Evolutionary conservation across 164 flowering plant species (phyloP).

Genomic region (Vitis cinerea): DNA sequence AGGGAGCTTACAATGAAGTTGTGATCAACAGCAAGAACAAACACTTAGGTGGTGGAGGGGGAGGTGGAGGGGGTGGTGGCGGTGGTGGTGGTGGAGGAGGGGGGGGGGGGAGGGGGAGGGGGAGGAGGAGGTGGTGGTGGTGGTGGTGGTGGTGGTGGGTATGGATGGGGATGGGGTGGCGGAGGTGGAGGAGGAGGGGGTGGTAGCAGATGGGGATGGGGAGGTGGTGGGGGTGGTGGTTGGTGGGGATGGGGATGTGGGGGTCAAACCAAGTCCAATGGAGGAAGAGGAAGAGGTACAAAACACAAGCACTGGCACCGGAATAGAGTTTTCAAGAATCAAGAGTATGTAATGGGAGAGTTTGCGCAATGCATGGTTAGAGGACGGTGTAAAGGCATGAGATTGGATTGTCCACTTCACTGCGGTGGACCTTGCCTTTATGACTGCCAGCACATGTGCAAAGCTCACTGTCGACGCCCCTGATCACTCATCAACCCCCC

Average conservation of each 20-base stretch:
- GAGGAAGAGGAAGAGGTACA: constrained; percentile 14
- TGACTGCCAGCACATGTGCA: constrained; percentile 65
- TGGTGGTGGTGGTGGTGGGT: constrained; percentile 18
- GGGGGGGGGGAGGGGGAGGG: constrained; percentile 16
- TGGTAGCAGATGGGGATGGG: constrained; percentile 27
- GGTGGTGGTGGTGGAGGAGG: constrained; percentile 12
- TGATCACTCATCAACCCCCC: not conserved
- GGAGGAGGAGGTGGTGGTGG: constrained; percentile 31
- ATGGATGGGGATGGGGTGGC: constrained; percentile 29
- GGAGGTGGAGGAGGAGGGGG: constrained; percentile 31
- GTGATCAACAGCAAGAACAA: constrained; percentile 18
- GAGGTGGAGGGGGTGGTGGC: constrained; percentile 10
- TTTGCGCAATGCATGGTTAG: constrained; percentile 59
- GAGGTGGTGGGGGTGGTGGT: constrained; percentile 45
- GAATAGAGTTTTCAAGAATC: constrained; percentile 14
- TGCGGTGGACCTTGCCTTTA: constrained; percentile 71
- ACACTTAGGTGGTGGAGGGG: constrained; percentile 9
- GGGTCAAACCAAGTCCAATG: constrained; percentile 5
- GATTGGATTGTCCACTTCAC: constrained; percentile 69
- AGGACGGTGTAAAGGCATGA: constrained; percentile 61
- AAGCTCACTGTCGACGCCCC: constrained; percentile 49
- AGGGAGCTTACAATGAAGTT: constrained; percentile 8
- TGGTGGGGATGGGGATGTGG: constrained; percentile 50
- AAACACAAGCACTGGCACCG: constrained; percentile 3
- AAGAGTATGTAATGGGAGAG: constrained; percentile 45